A percentile compares a stretch with the other conserved stretches of the same genome.
Conservation (phyloP, 495 filamentous ascomycete genomes). For the Trichoderma virens region DNA sequence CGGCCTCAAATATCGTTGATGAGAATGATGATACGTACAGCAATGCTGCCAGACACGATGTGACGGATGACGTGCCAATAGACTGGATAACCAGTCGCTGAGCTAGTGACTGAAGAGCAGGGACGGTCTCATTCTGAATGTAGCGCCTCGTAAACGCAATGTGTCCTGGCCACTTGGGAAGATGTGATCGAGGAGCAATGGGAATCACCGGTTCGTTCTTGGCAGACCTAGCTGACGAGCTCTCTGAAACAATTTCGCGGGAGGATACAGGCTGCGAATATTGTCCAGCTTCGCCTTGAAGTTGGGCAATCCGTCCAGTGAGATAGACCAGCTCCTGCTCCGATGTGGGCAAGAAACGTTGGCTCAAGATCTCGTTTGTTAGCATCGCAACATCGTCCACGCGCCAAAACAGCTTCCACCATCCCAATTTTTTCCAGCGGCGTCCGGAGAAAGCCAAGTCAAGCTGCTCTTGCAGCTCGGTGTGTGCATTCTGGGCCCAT, state of each 20-base stretch:
- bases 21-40: constrained; percentile 53
- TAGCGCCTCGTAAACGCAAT: constrained; percentile 52
- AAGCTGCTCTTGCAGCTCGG: constrained; percentile 71
- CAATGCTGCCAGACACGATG: constrained; percentile 57
- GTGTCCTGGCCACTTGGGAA: constrained; percentile 32
- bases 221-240: not conserved
- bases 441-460: constrained; percentile 61
- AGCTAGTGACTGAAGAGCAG: constrained; percentile 69
- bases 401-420: constrained; percentile 95
- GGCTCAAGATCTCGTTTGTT: constrained; percentile 64
- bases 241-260: not conserved
- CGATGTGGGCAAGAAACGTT: constrained; percentile 63
- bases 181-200: constrained; percentile 11
- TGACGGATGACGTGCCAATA: constrained; percentile 55
- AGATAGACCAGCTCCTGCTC: constrained; percentile 73
- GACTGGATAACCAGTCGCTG: constrained; percentile 71
- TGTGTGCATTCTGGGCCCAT: constrained; percentile 76
- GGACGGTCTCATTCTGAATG: constrained; percentile 57
- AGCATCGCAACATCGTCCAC: constrained; percentile 85
- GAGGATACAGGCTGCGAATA: constrained; percentile 12
- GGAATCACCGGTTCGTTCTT: constrained; percentile 4
- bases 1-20: constrained; percentile 61
- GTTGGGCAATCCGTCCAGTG: constrained; percentile 67
- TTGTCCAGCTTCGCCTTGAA: constrained; percentile 25
- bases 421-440: constrained; percentile 67